These are phyloP conservation scores for Dactylonectria estremocensis DNA, from an alignment of 2,329 filamentous ascomycete genomes.

Conservation along the genomic window DNA sequence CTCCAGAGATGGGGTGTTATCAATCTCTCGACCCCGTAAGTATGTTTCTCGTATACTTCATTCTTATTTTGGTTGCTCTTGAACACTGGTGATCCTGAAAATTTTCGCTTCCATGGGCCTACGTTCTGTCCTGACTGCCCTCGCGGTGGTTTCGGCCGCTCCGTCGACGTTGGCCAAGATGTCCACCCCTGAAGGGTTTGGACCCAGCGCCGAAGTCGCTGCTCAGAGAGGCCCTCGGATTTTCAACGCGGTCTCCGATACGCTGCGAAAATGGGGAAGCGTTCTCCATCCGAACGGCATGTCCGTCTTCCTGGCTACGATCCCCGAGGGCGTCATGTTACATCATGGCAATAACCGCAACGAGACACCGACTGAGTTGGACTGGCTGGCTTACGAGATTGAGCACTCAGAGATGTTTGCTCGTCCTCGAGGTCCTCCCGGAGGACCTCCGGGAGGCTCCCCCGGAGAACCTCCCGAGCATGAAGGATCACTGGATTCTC, in stretches of 20 bases:
- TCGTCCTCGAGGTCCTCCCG: conserved; percentile 7
- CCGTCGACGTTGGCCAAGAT: background rate
- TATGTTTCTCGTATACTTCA: no score
- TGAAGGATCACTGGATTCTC: background rate
- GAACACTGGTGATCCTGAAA: no score
- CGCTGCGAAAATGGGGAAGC: conserved; percentile 74
- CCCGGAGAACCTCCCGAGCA: background rate
- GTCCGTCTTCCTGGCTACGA: conserved; percentile 70
- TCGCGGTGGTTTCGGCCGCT: conserved; percentile 20
- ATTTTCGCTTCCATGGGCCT: background rate
- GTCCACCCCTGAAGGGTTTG: background rate
- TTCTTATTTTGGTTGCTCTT: no score
- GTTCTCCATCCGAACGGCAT: conserved; percentile 76
- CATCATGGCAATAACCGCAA: conserved; percentile 68
- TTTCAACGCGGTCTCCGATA: conserved; percentile 75
- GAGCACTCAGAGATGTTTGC: conserved; percentile 74
- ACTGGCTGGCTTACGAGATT: conserved; percentile 76
- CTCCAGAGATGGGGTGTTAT: no score
- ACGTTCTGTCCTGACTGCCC: conserved; percentile 11
- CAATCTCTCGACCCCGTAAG: no score
- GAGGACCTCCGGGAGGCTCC: background rate
- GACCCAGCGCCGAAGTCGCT: conserved; percentile 19
- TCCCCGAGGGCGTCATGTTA: conserved; percentile 68
- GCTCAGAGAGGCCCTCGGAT: conserved; percentile 58
- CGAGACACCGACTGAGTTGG: conserved; percentile 63